Percentiles rank a stretch among this genome's conserved stretches.
Conservation (phyloP, 163 green algal genomes). For the Trebouxia gelatinosa region DNA sequence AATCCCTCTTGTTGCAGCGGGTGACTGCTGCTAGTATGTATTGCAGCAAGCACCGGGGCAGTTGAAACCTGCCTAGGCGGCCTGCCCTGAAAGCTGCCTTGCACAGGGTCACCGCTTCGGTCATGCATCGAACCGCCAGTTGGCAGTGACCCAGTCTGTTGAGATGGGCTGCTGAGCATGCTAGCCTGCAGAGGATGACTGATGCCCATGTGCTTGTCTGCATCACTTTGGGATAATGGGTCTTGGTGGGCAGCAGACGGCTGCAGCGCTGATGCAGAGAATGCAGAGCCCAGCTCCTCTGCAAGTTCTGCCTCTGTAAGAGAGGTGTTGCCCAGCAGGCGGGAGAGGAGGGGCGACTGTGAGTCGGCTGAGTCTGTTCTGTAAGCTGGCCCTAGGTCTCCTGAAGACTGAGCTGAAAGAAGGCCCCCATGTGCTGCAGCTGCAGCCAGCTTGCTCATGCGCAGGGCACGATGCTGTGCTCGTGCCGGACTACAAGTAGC, state of each 20-base stretch:
- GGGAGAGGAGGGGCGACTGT: constrained; percentile 4
- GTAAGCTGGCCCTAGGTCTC: background rate
- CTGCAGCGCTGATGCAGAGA: constrained; percentile 7
- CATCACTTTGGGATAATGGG: background rate
- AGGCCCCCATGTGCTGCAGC: background rate
- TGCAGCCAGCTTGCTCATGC: background rate
- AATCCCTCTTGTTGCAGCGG: background rate
- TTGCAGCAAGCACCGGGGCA: constrained; percentile 6
- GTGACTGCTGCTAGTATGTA: constrained; percentile 27
- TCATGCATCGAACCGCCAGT: no score
- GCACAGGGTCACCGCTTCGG: no score
- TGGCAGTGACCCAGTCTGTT: no score
- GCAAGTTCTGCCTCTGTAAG: background rate
- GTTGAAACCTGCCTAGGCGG: background rate
- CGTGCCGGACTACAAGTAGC: no score
- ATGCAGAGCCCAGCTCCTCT: constrained; percentile 1
- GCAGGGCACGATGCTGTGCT: no score
- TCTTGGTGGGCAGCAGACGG: constrained; percentile 8
- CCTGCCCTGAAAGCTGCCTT: no score
- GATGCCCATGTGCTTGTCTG: background rate
- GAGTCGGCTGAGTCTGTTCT: constrained; percentile 5
- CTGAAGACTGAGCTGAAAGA: constrained; percentile 3
- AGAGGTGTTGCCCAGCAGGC: background rate
- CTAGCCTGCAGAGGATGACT: no score
- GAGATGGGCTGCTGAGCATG: no score